Percentiles rank a stretch among this genome's conserved stretches.
These are phyloP conservation scores for Aspergillus candidus DNA, from an alignment of 2,329 filamentous ascomycete species.

Conservation along the genomic window DNA sequence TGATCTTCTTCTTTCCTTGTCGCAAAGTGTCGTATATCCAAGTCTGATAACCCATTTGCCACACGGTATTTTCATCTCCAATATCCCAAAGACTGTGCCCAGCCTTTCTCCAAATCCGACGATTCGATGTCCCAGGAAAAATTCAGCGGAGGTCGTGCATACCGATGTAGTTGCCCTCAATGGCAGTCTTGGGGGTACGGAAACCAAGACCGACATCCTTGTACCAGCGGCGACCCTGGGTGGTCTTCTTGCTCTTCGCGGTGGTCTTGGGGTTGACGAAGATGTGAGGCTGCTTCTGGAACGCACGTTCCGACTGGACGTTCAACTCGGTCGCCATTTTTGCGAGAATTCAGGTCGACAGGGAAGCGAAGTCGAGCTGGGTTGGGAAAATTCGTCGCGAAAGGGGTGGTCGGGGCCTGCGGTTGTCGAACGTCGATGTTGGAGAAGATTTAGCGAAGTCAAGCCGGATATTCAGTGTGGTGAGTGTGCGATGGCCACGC, in stretches of 20 bases:
- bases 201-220: conserved; percentile 99
- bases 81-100: conserved; percentile 6
- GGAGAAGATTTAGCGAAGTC: conserved; percentile 35
- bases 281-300: conserved; percentile 99
- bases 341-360: conserved; percentile 49
- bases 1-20: neutral
- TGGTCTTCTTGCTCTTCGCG: conserved; percentile 70
- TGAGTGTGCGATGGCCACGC: conserved; percentile 29
- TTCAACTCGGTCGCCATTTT: conserved; percentile 97
- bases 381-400: conserved; percentile 26
- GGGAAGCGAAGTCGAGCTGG: conserved; percentile 34
- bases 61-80: conserved; percentile 12
- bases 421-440: conserved; percentile 35
- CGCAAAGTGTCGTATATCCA: neutral
- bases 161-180: conserved; percentile 99
- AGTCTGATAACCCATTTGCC: neutral
- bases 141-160: conserved; percentile 48
- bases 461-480: conserved; percentile 33
- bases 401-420: conserved; percentile 28
- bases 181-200: conserved; percentile 96
- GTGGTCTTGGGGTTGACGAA: conserved; percentile 97
- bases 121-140: conserved; percentile 16
- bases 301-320: conserved; percentile 99
- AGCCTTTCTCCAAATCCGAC: conserved; percentile 10
- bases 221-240: conserved; percentile 96